A percentile compares a stretch with the other conserved stretches of the same genome.
These are phyloP conservation scores for Cochlearia excelsa DNA, from an alignment of 345 rosid species.

Conservation along the genomic window DNA sequence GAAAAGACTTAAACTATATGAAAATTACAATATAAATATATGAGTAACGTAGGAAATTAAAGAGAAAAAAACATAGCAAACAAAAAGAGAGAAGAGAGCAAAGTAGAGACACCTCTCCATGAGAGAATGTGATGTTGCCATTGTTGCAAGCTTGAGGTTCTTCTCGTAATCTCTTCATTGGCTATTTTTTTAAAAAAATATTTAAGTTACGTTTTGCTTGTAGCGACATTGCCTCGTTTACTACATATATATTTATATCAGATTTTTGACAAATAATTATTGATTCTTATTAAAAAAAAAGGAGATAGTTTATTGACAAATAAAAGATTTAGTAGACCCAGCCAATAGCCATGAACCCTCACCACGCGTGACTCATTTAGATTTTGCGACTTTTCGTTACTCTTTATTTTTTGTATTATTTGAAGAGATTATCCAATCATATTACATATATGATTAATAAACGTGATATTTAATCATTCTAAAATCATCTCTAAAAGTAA, in stretches of 20 bases:
- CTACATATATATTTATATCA: too few relatives aligned
- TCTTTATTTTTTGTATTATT: slow-evolving; percentile 4
- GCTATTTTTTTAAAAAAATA: neutral
- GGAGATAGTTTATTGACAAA: neutral
- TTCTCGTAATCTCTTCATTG: neutral
- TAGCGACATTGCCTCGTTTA: too few relatives aligned
- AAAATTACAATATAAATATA: neutral
- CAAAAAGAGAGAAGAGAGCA: neutral
- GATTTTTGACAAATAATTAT: neutral
- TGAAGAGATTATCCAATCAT: slow-evolving; percentile 16
- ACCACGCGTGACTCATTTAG: slow-evolving; percentile 26
- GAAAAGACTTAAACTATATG: neutral
- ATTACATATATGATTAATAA: too few relatives aligned
- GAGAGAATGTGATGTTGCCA: neutral
- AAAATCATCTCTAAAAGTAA: too few relatives aligned
- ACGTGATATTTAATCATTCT: too few relatives aligned
- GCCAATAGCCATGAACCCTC: slow-evolving; percentile 13
- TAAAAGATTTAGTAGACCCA: neutral
- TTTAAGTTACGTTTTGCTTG: too few relatives aligned
- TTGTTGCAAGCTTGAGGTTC: neutral
- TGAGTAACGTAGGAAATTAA: too few relatives aligned
- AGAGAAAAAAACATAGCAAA: neutral
- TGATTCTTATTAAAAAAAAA: neutral
- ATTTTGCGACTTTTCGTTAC: slow-evolving; percentile 1
- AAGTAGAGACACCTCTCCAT: neutral